Conservation (phyloP, 441 rosid species). For the Adansonia madagascariensis region DNA sequence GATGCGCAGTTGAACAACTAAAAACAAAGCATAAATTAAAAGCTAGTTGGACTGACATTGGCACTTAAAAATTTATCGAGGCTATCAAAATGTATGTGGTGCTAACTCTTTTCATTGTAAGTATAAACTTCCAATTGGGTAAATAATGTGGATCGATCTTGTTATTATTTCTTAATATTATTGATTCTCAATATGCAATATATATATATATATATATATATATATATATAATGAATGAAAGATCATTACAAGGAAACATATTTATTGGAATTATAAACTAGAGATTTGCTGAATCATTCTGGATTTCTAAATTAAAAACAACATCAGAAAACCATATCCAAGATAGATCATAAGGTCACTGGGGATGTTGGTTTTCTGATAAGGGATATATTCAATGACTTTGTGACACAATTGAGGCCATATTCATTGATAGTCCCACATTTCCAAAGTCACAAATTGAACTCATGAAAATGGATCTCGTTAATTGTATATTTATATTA, state of each 20-base stretch:
- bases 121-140: background rate
- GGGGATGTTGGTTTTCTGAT: slow-evolving; percentile 51
- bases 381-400: slow-evolving; percentile 22
- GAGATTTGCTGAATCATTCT: slow-evolving; percentile 22
- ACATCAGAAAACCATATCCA: slow-evolving; percentile 42
- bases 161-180: background rate
- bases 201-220: too few species aligned
- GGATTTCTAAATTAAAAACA: slow-evolving; percentile 29
- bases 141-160: background rate
- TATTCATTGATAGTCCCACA: slow-evolving; percentile 30
- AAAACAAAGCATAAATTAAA: background rate
- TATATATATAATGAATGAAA: background rate
- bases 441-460: slow-evolving; percentile 27
- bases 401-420: slow-evolving; percentile 37
- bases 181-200: background rate
- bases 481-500: background rate
- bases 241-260: background rate
- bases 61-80: background rate
- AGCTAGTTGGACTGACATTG: background rate
- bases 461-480: background rate
- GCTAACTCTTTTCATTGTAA: background rate
- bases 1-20: background rate
- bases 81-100: background rate
- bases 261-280: slow-evolving; percentile 11
- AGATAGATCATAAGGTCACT: slow-evolving; percentile 38